Evolutionary conservation across 371 early-diverging fungal species (phyloP).

Genomic region (Smittium culicis): DNA sequence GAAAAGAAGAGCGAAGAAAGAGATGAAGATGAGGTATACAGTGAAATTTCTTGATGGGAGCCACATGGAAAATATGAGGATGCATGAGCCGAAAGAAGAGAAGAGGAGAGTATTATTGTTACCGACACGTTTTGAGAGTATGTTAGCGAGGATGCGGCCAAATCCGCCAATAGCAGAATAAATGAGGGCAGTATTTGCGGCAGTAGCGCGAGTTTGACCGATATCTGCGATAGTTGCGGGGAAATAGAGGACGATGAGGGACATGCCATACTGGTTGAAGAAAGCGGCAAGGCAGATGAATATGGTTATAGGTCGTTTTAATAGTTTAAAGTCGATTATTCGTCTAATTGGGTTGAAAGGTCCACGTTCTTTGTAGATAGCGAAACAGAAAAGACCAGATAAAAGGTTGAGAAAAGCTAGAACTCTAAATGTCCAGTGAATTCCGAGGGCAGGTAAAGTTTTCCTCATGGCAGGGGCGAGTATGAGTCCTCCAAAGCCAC

Average conservation of each 20-base stretch:
- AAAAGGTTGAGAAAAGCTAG: constrained; percentile 33
- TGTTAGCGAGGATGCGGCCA: background rate
- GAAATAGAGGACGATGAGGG: background rate
- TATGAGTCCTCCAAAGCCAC: constrained; percentile 9
- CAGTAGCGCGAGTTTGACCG: background rate
- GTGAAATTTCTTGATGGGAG: constrained; percentile 2
- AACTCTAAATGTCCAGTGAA: constrained; percentile 41
- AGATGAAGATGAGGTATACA: constrained; percentile 2
- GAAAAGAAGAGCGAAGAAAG: background rate
- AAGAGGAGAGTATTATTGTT: background rate
- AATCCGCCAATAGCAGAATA: background rate
- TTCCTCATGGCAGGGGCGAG: background rate
- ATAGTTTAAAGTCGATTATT: constrained; percentile 15
- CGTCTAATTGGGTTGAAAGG: constrained; percentile 12
- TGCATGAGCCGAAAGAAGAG: background rate
- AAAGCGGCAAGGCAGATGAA: background rate
- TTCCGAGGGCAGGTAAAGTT: constrained; percentile 26
- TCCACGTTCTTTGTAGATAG: background rate
- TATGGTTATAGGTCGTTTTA: constrained; percentile 6
- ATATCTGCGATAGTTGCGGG: background rate
- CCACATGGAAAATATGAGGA: constrained; percentile 2
- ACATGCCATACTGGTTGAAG: background rate
- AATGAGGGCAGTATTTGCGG: background rate
- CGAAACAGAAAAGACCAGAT: background rate
- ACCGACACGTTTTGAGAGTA: background rate